Percentiles rank a stretch among this genome's conserved stretches.
Evolutionary conservation across 106 monocot genomes (phyloP).

Genomic region (Acorus calamus): DNA sequence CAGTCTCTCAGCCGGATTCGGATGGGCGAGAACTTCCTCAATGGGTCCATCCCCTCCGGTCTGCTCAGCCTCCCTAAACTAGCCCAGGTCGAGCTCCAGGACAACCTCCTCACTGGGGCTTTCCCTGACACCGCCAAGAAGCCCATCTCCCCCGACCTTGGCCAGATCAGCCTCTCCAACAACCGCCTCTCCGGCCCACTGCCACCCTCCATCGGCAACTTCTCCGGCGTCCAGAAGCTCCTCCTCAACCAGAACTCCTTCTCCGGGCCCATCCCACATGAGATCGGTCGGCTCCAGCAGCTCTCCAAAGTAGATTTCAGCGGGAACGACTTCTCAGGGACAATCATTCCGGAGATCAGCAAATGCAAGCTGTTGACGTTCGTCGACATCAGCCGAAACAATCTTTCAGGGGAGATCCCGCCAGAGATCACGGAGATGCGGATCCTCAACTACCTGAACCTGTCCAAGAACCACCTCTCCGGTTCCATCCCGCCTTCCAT

Average conservation of each 20-base stretch:
- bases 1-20: slow-evolving; percentile 50
- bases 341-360: slow-evolving; percentile 41
- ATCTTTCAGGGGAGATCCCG: slow-evolving; percentile 16
- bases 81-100: slow-evolving; percentile 62
- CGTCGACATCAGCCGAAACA: slow-evolving; percentile 36
- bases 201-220: slow-evolving; percentile 56
- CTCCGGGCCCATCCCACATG: slow-evolving; percentile 44
- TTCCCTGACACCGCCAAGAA: slow-evolving; percentile 37
- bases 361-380: slow-evolving; percentile 53
- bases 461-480: slow-evolving; percentile 28
- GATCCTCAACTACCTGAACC: slow-evolving; percentile 52
- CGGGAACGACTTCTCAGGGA: slow-evolving; percentile 41
- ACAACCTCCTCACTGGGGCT: slow-evolving; percentile 58
- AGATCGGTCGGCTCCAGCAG: slow-evolving; percentile 58
- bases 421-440: slow-evolving; percentile 30
- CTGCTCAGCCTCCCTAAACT: slow-evolving; percentile 51
- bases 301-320: slow-evolving; percentile 65
- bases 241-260: slow-evolving; percentile 55
- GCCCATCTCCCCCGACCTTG: slow-evolving; percentile 29
- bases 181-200: slow-evolving; percentile 52
- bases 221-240: slow-evolving; percentile 55
- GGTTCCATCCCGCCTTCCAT: no score
- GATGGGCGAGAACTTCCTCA: slow-evolving; percentile 75
- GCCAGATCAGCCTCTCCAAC: slow-evolving; percentile 74
- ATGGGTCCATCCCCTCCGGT: slow-evolving; percentile 53